phyloP scores from a whole-genome alignment of 352 stramenopile genomes.

The Phytophthora fragariae region DNA sequence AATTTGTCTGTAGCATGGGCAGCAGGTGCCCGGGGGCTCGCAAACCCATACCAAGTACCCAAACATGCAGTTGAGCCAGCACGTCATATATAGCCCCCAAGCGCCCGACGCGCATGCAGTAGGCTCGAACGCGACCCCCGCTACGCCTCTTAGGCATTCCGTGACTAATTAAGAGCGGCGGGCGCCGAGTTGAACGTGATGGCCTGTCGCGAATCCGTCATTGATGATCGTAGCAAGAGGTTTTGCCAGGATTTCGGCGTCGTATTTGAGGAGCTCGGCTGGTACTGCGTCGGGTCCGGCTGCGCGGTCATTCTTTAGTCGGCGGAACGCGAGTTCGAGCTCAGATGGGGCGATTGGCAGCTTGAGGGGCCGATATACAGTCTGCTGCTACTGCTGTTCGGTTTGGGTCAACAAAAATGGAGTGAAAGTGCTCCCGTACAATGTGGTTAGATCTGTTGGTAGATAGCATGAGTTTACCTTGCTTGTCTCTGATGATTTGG shows the following conservation, averaged over 20 bases:
- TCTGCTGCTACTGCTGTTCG: not conserved
- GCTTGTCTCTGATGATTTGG: not conserved
- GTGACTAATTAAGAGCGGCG: too few relatives aligned
- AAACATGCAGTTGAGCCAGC: too few relatives aligned
- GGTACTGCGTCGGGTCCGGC: conserved; percentile 1
- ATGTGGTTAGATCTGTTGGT: not conserved
- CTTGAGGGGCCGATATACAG: not conserved
- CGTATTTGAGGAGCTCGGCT: conserved; percentile 16
- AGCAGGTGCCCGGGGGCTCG: too few relatives aligned
- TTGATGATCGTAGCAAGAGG: not conserved
- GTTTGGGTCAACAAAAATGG: too few relatives aligned
- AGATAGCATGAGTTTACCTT: not conserved
- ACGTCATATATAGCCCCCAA: too few relatives aligned
- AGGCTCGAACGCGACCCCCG: too few relatives aligned
- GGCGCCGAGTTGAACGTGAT: too few relatives aligned
- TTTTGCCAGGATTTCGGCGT: not conserved
- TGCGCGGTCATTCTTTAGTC: not conserved
- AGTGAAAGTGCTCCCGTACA: not conserved
- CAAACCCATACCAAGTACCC: too few relatives aligned
- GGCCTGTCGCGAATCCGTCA: not conserved
- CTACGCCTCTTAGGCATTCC: too few relatives aligned
- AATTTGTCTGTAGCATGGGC: too few relatives aligned
- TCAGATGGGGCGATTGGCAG: not conserved
- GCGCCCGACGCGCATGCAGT: too few relatives aligned
- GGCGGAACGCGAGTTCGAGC: not conserved